A percentile compares a stretch with the other conserved stretches of the same genome.
phyloP scores from a whole-genome alignment of 768 basidiomycete genomes.

The Chiua virens region DNA sequence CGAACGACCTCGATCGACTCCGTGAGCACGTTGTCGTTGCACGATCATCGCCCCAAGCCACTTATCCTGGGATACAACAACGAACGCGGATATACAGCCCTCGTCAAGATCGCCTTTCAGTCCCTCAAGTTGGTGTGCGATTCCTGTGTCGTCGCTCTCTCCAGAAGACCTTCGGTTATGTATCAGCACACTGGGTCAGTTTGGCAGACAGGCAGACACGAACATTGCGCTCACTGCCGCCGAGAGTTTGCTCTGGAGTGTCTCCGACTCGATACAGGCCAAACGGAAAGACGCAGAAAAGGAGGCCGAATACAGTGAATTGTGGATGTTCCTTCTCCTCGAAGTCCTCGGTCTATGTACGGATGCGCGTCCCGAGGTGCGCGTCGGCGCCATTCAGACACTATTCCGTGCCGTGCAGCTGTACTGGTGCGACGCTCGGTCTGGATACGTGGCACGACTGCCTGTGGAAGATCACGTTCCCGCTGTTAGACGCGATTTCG shows the following conservation, averaged over 20 bases:
- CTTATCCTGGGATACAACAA: conserved; percentile 55
- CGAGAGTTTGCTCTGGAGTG: conserved; percentile 91
- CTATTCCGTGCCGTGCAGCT: conserved; percentile 92
- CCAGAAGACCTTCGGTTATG: conserved; percentile 82
- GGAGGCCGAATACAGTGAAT: conserved; percentile 69
- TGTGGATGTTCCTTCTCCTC: conserved; percentile 93
- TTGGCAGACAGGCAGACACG: conserved; percentile 90
- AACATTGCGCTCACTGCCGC: conserved; percentile 96
- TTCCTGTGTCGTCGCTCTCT: conserved; percentile 78
- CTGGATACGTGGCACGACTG: conserved; percentile 86
- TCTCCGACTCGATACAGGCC: conserved; percentile 92
- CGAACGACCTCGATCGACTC: conserved; percentile 43
- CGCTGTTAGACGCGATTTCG: conserved; percentile 72
- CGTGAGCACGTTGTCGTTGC: conserved; percentile 41
- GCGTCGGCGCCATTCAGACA: conserved; percentile 93
- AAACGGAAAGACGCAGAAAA: conserved; percentile 67
- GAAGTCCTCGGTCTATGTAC: conserved; percentile 83
- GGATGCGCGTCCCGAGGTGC: conserved; percentile 83
- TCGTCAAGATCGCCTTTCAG: conserved; percentile 93
- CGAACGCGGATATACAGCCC: conserved; percentile 68
- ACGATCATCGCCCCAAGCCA: conserved; percentile 39
- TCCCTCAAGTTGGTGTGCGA: conserved; percentile 94
- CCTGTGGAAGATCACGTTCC: conserved; percentile 89
- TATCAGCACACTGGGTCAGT: conserved; percentile 87
- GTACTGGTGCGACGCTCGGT: conserved; percentile 85